Evolutionary conservation across 352 stramenopile genomes (phyloP).

Genomic region (Blastocystis sp.): DNA sequence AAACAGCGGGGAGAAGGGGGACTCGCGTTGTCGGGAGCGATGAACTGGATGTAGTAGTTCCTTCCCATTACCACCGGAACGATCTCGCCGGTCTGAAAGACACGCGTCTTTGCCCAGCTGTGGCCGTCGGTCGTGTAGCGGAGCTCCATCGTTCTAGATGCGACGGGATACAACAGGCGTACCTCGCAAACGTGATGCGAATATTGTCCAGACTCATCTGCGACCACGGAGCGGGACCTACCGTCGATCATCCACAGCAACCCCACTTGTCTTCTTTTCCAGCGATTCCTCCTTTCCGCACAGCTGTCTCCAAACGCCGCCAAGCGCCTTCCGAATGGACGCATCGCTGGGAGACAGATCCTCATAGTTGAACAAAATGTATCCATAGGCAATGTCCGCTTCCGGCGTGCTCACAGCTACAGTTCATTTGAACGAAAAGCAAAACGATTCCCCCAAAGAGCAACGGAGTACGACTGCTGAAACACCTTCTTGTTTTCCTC

Average conservation of each 20-base stretch:
- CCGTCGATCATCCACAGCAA: not conserved
- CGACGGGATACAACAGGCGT: not conserved
- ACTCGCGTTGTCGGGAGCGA: constrained; percentile 45
- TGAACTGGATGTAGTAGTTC: constrained; percentile 53
- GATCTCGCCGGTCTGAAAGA: not conserved
- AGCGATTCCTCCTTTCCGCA: constrained; percentile 35
- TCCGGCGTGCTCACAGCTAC: constrained; percentile 20
- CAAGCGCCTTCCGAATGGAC: not conserved
- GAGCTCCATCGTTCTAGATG: not conserved
- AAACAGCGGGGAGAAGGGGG: not conserved
- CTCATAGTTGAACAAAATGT: constrained; percentile 51
- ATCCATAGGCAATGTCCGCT: constrained; percentile 46
- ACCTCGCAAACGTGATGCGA: not conserved
- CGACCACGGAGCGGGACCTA: constrained; percentile 38
- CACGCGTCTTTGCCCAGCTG: not conserved
- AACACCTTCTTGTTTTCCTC: not conserved
- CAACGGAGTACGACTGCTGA: constrained; percentile 36
- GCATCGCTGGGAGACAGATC: not conserved
- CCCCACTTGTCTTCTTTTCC: not conserved
- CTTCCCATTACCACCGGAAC: constrained; percentile 40
- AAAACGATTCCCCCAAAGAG: constrained; percentile 53
- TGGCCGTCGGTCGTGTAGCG: constrained; percentile 29
- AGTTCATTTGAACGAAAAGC: not conserved
- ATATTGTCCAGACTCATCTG: constrained; percentile 47
- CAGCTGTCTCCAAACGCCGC: not conserved